Percentiles rank a stretch among this genome's conserved stretches.
Evolutionary conservation across 352 stramenopile species (phyloP).

Genomic region (Phytophthora meadii): DNA sequence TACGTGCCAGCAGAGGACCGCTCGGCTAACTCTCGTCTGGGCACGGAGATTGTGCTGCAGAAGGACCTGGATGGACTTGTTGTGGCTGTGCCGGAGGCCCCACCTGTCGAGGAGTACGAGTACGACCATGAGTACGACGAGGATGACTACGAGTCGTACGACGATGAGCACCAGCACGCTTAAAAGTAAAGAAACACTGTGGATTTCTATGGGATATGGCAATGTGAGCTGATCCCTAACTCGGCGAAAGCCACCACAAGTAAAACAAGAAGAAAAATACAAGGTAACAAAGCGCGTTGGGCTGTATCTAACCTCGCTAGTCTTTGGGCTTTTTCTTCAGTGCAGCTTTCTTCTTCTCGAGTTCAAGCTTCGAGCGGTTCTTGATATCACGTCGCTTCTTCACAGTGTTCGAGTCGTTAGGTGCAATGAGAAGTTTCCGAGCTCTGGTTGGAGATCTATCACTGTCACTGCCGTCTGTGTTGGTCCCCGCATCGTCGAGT

Average conservation of each 20-base stretch:
- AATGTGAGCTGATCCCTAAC: not conserved
- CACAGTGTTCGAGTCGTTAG: constrained; percentile 34
- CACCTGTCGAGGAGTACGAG: constrained; percentile 83
- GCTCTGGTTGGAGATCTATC: constrained; percentile 3
- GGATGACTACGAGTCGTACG: constrained; percentile 76
- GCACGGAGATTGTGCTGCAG: constrained; percentile 87
- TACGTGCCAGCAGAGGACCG: constrained; percentile 86
- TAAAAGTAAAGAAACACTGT: constrained; percentile 18
- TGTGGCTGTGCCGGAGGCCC: constrained; percentile 85
- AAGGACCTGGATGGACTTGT: constrained; percentile 90
- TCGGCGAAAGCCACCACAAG: constrained; percentile 20
- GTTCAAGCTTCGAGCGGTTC: constrained; percentile 58
- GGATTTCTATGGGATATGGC: not conserved
- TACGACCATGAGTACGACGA: constrained; percentile 91
- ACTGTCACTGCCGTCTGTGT: constrained; percentile 5
- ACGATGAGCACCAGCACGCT: constrained; percentile 66
- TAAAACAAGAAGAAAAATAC: constrained; percentile 32
- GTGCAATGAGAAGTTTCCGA: not conserved
- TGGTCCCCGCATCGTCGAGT: constrained; percentile 10
- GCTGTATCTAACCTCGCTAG: constrained; percentile 20
- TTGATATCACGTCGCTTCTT: constrained; percentile 74
- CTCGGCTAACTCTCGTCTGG: constrained; percentile 84
- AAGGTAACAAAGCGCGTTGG: constrained; percentile 26
- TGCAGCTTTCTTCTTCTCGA: constrained; percentile 65
- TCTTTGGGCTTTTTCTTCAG: constrained; percentile 60